Conservation (phyloP, 495 filamentous ascomycete genomes). For the Tuber umbilicatum region DNA sequence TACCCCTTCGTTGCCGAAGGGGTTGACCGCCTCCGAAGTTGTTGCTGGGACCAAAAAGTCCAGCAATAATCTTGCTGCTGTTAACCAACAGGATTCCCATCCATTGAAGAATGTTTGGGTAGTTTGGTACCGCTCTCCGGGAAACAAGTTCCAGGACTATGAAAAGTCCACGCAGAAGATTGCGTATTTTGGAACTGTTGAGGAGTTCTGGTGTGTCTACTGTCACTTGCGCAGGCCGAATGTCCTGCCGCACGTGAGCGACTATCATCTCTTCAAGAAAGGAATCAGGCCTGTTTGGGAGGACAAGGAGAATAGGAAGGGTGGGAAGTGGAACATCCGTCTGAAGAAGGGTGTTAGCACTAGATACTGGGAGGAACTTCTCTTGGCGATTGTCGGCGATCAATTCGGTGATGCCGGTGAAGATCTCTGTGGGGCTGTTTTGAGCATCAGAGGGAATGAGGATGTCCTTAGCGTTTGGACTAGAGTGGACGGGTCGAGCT, state of each 20-base stretch:
- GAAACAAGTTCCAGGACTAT: constrained; percentile 83
- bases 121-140: constrained; percentile 92
- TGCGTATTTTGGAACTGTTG: constrained; percentile 70
- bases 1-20: constrained; percentile 36
- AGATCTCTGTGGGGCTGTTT: constrained; percentile 87
- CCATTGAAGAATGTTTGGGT: constrained; percentile 82
- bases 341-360: constrained; percentile 95
- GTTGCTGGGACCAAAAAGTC: constrained; percentile 61
- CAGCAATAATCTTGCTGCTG: constrained; percentile 44
- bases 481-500: constrained; percentile 78
- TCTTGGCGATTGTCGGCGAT: constrained; percentile 85
- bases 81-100: constrained; percentile 48
- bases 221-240: constrained; percentile 85
- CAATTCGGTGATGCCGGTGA: constrained; percentile 91
- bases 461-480: constrained; percentile 98
- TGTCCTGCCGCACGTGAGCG: constrained; percentile 79
- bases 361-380: constrained; percentile 94
- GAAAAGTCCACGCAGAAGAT: constrained; percentile 90
- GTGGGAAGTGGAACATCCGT: constrained; percentile 94
- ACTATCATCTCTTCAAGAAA: constrained; percentile 97
- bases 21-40: constrained; percentile 45
- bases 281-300: constrained; percentile 97
- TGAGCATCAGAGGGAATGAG: constrained; percentile 90
- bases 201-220: constrained; percentile 92
- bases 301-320: constrained; percentile 90